These are phyloP conservation scores for Amanita fuliginea DNA, from an alignment of 768 basidiomycete species.

Conservation along the genomic window DNA sequence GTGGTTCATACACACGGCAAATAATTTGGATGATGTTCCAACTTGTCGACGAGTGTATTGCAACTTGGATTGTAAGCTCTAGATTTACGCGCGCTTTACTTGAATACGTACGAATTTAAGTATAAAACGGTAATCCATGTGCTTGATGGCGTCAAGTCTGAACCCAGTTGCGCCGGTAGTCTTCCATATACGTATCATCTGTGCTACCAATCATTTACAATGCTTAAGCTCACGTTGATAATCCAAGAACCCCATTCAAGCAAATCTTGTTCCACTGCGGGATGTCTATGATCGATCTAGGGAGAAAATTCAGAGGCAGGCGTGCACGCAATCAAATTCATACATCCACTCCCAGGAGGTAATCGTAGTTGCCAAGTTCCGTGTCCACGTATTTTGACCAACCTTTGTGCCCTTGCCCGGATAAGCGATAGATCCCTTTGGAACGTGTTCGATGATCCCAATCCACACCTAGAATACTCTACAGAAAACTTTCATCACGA, in stretches of 20 bases:
- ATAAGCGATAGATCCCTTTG: slow-evolving; percentile 63
- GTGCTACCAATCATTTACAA: background rate
- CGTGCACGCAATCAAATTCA: slow-evolving; percentile 11
- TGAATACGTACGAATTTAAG: slow-evolving; percentile 46
- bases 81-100: background rate
- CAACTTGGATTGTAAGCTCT: slow-evolving; percentile 26
- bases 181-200: slow-evolving; percentile 21
- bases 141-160: slow-evolving; percentile 87
- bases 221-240: slow-evolving; percentile 25
- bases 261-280: slow-evolving; percentile 67
- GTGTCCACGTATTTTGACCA: slow-evolving; percentile 77
- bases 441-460: slow-evolving; percentile 64
- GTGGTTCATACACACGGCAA: slow-evolving; percentile 35
- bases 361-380: slow-evolving; percentile 86
- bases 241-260: slow-evolving; percentile 74
- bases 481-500: background rate
- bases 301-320: background rate
- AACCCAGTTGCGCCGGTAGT: slow-evolving; percentile 66
- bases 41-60: slow-evolving; percentile 34
- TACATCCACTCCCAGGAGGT: slow-evolving; percentile 67
- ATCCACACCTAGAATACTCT: slow-evolving; percentile 49
- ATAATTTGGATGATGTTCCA: slow-evolving; percentile 38
- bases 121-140: slow-evolving; percentile 67
- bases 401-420: slow-evolving; percentile 52
- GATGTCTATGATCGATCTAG: slow-evolving; percentile 79